Percentiles rank a stretch among this genome's conserved stretches.
Evolutionary conservation across 164 flowering plant species (phyloP).

Genomic region (Brasenia schreberi): DNA sequence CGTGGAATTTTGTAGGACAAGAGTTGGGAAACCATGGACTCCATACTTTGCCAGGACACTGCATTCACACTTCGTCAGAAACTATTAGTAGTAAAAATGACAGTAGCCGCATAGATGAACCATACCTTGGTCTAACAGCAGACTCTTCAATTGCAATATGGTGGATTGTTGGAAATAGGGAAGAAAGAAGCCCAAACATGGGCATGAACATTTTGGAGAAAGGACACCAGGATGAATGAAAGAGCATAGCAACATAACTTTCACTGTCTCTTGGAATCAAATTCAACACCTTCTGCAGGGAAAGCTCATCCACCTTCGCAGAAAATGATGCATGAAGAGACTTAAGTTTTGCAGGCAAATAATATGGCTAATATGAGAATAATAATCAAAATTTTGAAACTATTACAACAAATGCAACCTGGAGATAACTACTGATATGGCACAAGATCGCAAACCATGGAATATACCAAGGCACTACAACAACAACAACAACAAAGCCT

Average conservation of each 20-base stretch:
- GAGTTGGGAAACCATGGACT: slow-evolving; percentile 91
- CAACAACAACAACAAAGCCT: no score
- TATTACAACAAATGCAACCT: no score
- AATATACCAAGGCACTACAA: no score
- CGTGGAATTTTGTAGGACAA: slow-evolving; percentile 75
- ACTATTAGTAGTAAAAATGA: neutral
- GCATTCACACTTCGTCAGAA: slow-evolving; percentile 8
- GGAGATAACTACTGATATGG: no score
- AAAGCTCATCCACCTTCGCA: slow-evolving; percentile 74
- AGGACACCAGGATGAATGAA: slow-evolving; percentile 95
- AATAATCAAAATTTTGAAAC: no score
- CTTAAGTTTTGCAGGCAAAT: no score
- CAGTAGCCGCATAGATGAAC: neutral
- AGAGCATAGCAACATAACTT: slow-evolving; percentile 66
- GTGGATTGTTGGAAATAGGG: slow-evolving; percentile 59
- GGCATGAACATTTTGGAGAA: slow-evolving; percentile 65
- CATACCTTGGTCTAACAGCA: slow-evolving; percentile 75
- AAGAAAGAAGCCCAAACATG: slow-evolving; percentile 43
- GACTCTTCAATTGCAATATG: slow-evolving; percentile 92
- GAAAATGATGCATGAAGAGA: neutral
- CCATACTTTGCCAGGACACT: slow-evolving; percentile 83
- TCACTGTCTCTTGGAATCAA: slow-evolving; percentile 37
- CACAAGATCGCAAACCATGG: no score
- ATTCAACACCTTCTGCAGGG: slow-evolving; percentile 51
- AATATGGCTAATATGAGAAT: no score